Percentiles rank a stretch among this genome's conserved stretches.
These are phyloP conservation scores for Pisolithus albus DNA, from an alignment of 768 basidiomycete species.

Conservation along the genomic window DNA sequence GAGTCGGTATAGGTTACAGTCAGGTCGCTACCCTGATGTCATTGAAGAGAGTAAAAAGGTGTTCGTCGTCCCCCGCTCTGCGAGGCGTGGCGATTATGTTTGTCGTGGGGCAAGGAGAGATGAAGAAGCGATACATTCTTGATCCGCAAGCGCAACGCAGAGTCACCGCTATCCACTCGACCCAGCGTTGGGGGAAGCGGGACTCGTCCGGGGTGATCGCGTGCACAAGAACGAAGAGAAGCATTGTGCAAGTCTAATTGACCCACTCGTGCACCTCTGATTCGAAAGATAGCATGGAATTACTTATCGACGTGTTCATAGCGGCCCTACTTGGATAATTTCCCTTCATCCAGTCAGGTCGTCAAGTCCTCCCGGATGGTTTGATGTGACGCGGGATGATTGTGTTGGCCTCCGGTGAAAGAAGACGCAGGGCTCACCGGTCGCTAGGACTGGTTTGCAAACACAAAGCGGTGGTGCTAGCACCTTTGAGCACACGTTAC, in stretches of 20 bases:
- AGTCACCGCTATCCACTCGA: too few species aligned
- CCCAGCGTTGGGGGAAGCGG: too few species aligned
- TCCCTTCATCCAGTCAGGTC: conserved; percentile 70
- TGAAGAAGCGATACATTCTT: conserved; percentile 41
- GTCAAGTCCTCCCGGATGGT: conserved; percentile 76
- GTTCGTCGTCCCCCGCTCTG: conserved; percentile 35
- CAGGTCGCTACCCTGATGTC: conserved; percentile 36
- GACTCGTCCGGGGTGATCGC: too few species aligned
- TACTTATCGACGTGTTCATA: conserved; percentile 61
- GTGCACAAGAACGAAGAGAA: too few species aligned
- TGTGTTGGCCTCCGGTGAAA: too few species aligned
- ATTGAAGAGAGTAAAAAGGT: conserved; percentile 34
- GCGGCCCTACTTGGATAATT: conserved; percentile 47
- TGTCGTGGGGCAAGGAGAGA: conserved; percentile 36
- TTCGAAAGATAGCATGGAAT: conserved; percentile 8
- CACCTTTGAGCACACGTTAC: too few species aligned
- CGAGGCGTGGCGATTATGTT: conserved; percentile 51
- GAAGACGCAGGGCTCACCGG: too few species aligned
- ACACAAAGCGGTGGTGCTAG: too few species aligned
- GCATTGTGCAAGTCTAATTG: too few species aligned
- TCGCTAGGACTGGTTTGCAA: too few species aligned
- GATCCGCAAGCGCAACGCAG: too few species aligned
- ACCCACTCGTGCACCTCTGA: conserved; percentile 11
- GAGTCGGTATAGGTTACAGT: conserved; percentile 38
- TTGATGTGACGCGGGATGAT: background rate